phyloP scores from a whole-genome alignment of 2,329 filamentous ascomycete species.

The Microcera coccophila region DNA sequence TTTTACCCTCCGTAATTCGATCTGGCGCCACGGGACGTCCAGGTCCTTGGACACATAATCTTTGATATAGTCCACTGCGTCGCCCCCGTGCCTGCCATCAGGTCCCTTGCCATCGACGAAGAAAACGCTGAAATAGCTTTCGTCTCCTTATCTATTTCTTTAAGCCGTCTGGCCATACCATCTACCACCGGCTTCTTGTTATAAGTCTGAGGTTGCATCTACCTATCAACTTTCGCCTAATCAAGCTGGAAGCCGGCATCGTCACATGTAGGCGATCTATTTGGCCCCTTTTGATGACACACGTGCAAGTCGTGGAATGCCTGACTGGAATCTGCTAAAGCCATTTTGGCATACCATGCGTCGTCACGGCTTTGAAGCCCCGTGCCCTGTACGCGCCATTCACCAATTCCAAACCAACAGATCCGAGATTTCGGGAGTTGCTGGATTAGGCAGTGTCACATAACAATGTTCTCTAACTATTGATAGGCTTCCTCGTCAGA shows the following conservation, averaged over 20 bases:
- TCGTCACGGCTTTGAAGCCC: no score
- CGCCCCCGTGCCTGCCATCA: neutral
- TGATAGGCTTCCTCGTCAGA: no score
- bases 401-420: no score
- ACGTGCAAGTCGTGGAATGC: conserved; percentile 10
- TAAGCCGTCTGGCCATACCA: conserved; percentile 4
- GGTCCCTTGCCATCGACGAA: conserved; percentile 10
- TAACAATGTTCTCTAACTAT: no score
- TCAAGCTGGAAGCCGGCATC: conserved; percentile 16
- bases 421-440: no score
- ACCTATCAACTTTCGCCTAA: conserved; percentile 11
- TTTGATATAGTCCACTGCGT: neutral
- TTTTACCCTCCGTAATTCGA: neutral
- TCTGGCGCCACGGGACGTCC: conserved; percentile 11
- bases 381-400: no score
- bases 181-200: conserved; percentile 10
- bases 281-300: conserved; percentile 15
- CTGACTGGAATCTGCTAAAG: neutral
- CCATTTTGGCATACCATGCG: neutral
- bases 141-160: neutral
- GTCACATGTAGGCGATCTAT: conserved; percentile 17
- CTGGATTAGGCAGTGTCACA: no score
- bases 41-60: conserved; percentile 19
- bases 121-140: conserved; percentile 1
- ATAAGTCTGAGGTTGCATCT: conserved; percentile 14